These are phyloP conservation scores for Fusarium agapanthi DNA, from an alignment of 2,329 filamentous ascomycete genomes.

Conservation along the genomic window DNA sequence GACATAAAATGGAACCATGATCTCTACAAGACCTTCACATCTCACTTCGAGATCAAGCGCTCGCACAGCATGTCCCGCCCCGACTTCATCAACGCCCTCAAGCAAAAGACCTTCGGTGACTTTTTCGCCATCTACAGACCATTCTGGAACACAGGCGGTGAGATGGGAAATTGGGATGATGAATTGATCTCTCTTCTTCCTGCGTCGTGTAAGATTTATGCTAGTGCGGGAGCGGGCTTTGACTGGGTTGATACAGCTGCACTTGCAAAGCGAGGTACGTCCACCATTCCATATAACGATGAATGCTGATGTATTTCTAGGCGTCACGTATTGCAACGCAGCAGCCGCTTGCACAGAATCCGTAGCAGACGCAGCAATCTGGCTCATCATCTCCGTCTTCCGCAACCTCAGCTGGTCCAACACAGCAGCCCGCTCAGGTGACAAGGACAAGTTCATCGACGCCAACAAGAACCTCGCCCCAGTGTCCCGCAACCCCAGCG, in stretches of 20 bases:
- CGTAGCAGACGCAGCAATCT: constrained; percentile 40
- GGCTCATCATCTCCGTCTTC: constrained; percentile 43
- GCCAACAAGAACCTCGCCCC: constrained; percentile 38
- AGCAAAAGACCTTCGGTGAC: constrained; percentile 36
- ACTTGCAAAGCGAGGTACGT: constrained; percentile 36
- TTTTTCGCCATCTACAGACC: constrained; percentile 41
- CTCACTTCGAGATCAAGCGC: constrained; percentile 38
- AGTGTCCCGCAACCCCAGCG: constrained; percentile 36
- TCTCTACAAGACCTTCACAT: constrained; percentile 35
- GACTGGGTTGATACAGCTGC: constrained; percentile 41
- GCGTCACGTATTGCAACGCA: constrained; percentile 41
- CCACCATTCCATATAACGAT: too few relatives aligned
- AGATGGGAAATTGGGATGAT: constrained; percentile 43
- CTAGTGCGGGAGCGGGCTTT: constrained; percentile 41
- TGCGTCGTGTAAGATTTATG: constrained; percentile 37
- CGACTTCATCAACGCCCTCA: constrained; percentile 39
- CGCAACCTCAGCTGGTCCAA: constrained; percentile 40
- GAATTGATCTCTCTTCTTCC: constrained; percentile 38
- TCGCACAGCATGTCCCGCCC: constrained; percentile 40
- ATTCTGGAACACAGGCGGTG: constrained; percentile 42
- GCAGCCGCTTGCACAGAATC: constrained; percentile 42
- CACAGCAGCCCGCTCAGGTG: constrained; percentile 38
- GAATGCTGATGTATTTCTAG: background rate
- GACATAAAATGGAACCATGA: constrained; percentile 42
- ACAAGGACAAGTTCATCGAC: constrained; percentile 38